Base-by-base conservation (phyloP, 2,329 filamentous ascomycete species). In the Nakataea oryzae region DNA sequence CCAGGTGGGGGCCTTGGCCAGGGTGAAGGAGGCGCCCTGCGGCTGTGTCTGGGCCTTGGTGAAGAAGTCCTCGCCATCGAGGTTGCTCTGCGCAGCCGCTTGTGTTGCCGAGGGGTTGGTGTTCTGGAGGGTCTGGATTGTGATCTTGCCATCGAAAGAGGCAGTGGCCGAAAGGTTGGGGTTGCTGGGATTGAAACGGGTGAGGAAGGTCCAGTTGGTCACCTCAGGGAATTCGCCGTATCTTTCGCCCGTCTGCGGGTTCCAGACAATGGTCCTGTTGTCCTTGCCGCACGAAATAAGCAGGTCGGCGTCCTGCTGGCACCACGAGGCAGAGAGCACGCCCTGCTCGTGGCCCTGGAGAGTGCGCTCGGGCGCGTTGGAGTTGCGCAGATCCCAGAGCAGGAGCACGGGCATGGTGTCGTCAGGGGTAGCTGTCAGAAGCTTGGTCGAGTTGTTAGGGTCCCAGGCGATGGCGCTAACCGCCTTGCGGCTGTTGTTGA, bases 201-300 rank as follows among this genome's bases (percentile, higher is more conserved):
- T 96, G 72, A 93, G 87, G 79, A 99, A 99, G 7, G 93, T 96
- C 93, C 95, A 99, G 75, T 97, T 99, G n/a, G 93, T 97, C 61
- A 96, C 93, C 69, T 97, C 91, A 5, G 93, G 93, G 71, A 97
- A 93, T 75, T 97, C 93, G 66, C 96, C 95, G 66, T 92, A 89
- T 14, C 85, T 81, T 71, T 95, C 86, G 61, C 93, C 93, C 3
- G 89, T 96, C 70, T 95, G 90, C 1, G 95, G 91, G 74, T 97
- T 97, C 95, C 96, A 99, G 64, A 95, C 87, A 64, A 99, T 84
- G 2, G 93, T 97, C 69, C 91, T 86, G 72, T 97, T 97, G 75
- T 99, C 95, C 76, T 97, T 97, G 67, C 95, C 96, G 67, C 89
- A 96, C 2, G 95, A 99, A 27, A 99, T 81, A 59, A 99, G 78